Evolutionary conservation across 495 filamentous ascomycete species (phyloP).

Genomic region (Neurospora intermedia): DNA sequence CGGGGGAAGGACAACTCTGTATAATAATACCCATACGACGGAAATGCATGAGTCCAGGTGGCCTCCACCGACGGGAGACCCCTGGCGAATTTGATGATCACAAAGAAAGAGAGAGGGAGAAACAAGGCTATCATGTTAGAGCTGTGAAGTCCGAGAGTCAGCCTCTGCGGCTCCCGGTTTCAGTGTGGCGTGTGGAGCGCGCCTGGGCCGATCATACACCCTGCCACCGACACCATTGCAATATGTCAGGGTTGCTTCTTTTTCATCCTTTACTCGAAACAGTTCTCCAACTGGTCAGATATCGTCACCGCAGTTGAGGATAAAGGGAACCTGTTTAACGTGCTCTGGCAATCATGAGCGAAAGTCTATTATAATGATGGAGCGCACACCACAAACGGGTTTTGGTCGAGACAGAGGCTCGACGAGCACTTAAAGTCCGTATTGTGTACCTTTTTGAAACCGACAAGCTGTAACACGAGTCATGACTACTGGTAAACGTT

Average conservation of each 20-base stretch:
- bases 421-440: neutral
- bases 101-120: neutral
- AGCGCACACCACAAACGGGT: neutral
- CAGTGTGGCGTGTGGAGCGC: neutral
- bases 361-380: neutral
- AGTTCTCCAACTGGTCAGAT: neutral
- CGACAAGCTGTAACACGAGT: neutral
- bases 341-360: neutral
- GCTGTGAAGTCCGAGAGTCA: neutral
- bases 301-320: neutral
- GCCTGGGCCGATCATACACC: neutral
- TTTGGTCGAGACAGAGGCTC: neutral
- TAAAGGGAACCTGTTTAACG: neutral
- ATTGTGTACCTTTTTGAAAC: neutral
- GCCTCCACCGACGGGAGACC: neutral
- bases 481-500: neutral
- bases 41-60: conserved; percentile 2
- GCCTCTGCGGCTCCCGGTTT: neutral
- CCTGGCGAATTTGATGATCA: neutral
- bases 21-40: conserved; percentile 16
- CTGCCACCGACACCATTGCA: neutral
- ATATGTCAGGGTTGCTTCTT: neutral
- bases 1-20: conserved; percentile 12
- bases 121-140: neutral
- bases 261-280: neutral